Evolutionary conservation across 768 basidiomycete genomes (phyloP).

Genomic region (Tulasnella sp.): DNA sequence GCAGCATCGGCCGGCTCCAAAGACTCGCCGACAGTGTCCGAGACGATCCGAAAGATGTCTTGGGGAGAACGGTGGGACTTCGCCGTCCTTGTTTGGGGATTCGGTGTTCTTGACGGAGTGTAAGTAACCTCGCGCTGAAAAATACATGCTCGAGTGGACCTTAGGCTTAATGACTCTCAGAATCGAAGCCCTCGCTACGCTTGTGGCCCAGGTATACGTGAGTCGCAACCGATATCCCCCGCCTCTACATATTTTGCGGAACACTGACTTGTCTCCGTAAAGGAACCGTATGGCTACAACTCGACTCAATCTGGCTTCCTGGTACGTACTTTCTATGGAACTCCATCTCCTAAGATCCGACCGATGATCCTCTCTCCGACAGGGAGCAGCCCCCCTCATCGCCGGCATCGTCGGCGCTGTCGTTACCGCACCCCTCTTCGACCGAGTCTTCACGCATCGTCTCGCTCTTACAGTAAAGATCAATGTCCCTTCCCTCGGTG

Average conservation of each 20-base stretch:
- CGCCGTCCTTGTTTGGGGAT: slow-evolving; percentile 29
- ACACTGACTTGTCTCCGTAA: background rate
- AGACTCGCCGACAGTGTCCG: slow-evolving; percentile 15
- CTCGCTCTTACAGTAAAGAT: slow-evolving; percentile 49
- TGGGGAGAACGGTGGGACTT: slow-evolving; percentile 40
- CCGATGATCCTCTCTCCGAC: background rate
- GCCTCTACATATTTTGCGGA: background rate
- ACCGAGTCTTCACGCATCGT: slow-evolving; percentile 68
- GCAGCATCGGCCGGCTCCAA: slow-evolving; percentile 22
- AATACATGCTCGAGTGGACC: background rate
- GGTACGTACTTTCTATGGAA: slow-evolving; percentile 35
- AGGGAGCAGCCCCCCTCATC: slow-evolving; percentile 18
- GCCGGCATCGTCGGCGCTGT: slow-evolving; percentile 59
- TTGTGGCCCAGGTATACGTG: slow-evolving; percentile 63
- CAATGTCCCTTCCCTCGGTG: slow-evolving; percentile 49
- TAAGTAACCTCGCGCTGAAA: slow-evolving; percentile 25
- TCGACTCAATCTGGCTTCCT: slow-evolving; percentile 51
- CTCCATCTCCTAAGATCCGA: background rate
- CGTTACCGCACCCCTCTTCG: slow-evolving; percentile 61
- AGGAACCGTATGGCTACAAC: slow-evolving; percentile 67
- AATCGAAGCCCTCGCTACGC: slow-evolving; percentile 48
- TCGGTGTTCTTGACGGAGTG: slow-evolving; percentile 56
- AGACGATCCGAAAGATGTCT: slow-evolving; percentile 39
- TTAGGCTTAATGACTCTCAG: no score
- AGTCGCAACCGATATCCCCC: slow-evolving; percentile 17